Percentiles rank a stretch among this genome's conserved stretches.
These are phyloP conservation scores for Usnea hakonensis DNA, from an alignment of 495 filamentous ascomycete genomes.

Conservation along the genomic window DNA sequence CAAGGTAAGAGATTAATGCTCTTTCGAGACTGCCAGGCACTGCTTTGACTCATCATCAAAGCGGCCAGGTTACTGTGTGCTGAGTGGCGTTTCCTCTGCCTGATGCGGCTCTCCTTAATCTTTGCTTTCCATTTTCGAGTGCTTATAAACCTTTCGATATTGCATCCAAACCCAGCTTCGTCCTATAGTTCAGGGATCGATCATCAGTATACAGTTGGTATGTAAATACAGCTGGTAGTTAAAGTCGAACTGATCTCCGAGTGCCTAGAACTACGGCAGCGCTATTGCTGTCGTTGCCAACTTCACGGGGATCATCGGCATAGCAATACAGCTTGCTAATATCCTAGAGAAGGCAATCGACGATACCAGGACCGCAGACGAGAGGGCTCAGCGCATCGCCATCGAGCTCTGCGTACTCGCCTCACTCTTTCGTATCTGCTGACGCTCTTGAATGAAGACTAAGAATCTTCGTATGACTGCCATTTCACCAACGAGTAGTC, in stretches of 20 bases:
- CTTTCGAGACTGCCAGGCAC: neutral
- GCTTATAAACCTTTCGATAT: neutral
- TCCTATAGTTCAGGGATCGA: neutral
- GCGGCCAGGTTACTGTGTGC: neutral
- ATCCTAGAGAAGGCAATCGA: neutral
- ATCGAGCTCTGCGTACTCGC: neutral
- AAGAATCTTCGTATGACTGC: neutral
- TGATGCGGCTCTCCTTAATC: neutral
- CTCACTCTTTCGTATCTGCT: neutral
- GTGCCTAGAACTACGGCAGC: neutral
- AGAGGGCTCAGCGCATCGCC: neutral
- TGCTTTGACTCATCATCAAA: neutral
- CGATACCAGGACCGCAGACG: neutral
- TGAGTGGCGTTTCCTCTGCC: neutral
- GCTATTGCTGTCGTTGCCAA: neutral
- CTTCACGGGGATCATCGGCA: neutral
- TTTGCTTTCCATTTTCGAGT: neutral
- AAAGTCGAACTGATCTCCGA: neutral
- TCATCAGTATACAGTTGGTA: neutral
- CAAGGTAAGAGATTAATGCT: neutral
- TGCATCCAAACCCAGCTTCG: neutral
- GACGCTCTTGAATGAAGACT: neutral
- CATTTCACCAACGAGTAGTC: neutral
- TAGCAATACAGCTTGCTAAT: neutral
- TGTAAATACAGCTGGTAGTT: neutral